Evolutionary conservation across 176 grass and related monocot genomes (phyloP).

Genomic region (Themeda triandra): DNA sequence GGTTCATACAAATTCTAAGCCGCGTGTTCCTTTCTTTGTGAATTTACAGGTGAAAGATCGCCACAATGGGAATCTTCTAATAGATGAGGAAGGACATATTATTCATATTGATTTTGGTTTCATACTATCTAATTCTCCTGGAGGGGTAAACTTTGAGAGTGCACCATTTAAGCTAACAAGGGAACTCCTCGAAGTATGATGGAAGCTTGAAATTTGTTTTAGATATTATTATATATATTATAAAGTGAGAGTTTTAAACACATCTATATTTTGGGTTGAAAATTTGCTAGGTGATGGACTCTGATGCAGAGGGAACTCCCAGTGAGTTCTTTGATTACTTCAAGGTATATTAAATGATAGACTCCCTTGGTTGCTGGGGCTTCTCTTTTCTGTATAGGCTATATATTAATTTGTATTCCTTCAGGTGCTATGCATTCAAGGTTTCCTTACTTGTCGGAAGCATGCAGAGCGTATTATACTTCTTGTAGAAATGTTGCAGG

Average conservation of each 20-base stretch:
- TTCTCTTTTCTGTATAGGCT: conserved; percentile 11
- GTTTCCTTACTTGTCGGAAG: conserved; percentile 96
- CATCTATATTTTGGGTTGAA: conserved; percentile 14
- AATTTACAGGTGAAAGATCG: conserved; percentile 82
- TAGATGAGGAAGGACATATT: conserved; percentile 98
- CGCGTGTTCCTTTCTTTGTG: neutral
- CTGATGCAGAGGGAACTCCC: conserved; percentile 96
- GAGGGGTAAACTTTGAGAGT: conserved; percentile 98
- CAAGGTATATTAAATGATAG: conserved; percentile 59
- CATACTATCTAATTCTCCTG: conserved; percentile 98
- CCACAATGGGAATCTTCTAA: conserved; percentile 93
- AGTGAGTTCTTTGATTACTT: conserved; percentile 99
- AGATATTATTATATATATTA: neutral
- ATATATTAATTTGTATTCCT: conserved; percentile 20
- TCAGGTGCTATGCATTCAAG: conserved; percentile 98
- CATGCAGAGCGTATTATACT: conserved; percentile 97
- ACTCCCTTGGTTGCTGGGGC: neutral
- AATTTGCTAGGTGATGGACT: conserved; percentile 93
- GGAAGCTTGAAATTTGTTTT: neutral
- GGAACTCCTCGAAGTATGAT: conserved; percentile 94
- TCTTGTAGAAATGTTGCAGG: conserved; percentile 99
- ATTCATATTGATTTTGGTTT: conserved; percentile 99
- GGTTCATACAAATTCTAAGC: neutral
- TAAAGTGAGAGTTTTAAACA: neutral
- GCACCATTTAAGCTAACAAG: conserved; percentile 97